Percentiles rank a stretch among this genome's conserved stretches.
Conservation (phyloP, 179 eudicot genomes). For the Carnegiea gigantea region DNA sequence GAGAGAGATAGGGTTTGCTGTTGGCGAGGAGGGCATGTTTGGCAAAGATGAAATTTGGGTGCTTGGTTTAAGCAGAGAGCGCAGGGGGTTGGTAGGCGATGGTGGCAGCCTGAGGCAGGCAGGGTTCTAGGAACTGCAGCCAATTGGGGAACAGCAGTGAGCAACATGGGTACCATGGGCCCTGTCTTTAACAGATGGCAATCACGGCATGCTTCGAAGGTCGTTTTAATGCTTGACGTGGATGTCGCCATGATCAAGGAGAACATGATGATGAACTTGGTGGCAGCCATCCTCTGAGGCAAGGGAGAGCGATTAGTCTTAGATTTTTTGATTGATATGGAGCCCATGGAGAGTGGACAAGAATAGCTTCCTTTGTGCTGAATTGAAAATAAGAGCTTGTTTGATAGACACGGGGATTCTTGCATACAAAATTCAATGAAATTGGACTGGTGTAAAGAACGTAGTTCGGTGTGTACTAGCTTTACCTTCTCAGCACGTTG, state of each 20-base stretch:
- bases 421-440: neutral
- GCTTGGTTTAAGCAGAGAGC: too few relatives aligned
- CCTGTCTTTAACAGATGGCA: conserved; percentile 2
- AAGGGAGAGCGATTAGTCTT: too few relatives aligned
- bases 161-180: neutral
- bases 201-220: neutral
- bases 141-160: neutral
- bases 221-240: neutral
- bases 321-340: neutral
- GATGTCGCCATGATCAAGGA: neutral
- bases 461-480: neutral
- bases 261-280: neutral
- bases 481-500: conserved; percentile 2
- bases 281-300: neutral
- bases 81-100: neutral
- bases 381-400: neutral
- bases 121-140: neutral
- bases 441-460: neutral
- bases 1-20: neutral
- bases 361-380: neutral
- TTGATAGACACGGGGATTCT: neutral
- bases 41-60: too few relatives aligned
- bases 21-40: too few relatives aligned
- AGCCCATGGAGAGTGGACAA: too few relatives aligned
- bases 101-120: conserved; percentile 9